Conservation (phyloP, 1,284 basidiomycete genomes). For the Tilletia caries region DNA sequence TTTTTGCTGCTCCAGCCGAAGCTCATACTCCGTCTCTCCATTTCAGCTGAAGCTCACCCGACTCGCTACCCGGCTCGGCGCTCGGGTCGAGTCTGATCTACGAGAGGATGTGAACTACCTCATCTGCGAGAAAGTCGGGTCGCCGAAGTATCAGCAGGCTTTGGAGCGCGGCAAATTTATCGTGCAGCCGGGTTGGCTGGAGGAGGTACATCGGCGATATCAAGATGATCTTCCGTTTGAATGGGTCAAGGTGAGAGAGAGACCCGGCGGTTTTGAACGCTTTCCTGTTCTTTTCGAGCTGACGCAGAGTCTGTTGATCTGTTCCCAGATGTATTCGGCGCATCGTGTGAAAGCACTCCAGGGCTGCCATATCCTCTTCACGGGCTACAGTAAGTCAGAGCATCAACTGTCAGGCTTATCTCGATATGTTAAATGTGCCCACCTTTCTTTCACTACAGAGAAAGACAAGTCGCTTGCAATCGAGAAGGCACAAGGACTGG, state of each 20-base stretch:
- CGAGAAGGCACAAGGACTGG: not conserved
- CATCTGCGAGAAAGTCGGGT: slow-evolving; percentile 66
- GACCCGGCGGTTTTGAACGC: not conserved
- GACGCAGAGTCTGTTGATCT: not conserved
- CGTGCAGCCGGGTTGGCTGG: slow-evolving; percentile 69
- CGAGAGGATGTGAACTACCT: slow-evolving; percentile 78
- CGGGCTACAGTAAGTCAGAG: not conserved
- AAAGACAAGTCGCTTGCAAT: not conserved
- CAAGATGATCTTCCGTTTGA: not conserved
- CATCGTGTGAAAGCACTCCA: not conserved
- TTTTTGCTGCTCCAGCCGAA: not conserved
- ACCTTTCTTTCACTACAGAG: slow-evolving; percentile 6
- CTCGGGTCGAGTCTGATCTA: slow-evolving; percentile 64
- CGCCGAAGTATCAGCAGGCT: slow-evolving; percentile 79
- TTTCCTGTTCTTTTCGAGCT: too few species aligned
- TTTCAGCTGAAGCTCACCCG: slow-evolving; percentile 66
- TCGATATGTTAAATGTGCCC: too few species aligned
- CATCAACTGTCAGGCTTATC: not conserved
- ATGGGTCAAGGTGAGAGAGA: slow-evolving; percentile 1
- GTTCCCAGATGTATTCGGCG: not conserved
- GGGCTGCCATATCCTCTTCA: not conserved
- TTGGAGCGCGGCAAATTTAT: slow-evolving; percentile 71
- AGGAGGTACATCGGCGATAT: slow-evolving; percentile 64
- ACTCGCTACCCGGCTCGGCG: slow-evolving; percentile 72
- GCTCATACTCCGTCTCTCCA: not conserved